Evolutionary conservation across 768 basidiomycete species (phyloP).

Genomic region (Mycena alexandri): DNA sequence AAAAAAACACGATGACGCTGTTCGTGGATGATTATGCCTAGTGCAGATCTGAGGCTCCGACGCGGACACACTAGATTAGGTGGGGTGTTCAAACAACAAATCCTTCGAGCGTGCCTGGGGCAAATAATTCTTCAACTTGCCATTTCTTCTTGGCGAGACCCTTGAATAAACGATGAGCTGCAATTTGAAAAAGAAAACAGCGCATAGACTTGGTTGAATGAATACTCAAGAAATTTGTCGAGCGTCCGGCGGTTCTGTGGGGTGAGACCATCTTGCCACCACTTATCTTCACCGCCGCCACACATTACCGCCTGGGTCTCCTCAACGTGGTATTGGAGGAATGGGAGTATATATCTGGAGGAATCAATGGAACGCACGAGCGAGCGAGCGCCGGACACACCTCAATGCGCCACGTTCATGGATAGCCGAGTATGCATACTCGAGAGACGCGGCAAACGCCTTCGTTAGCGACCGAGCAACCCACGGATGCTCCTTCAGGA

Average conservation of each 20-base stretch:
- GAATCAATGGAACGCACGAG: not conserved
- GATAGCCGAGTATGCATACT: conserved; percentile 34
- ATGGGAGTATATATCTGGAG: conserved; percentile 23
- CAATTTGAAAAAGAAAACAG: not conserved
- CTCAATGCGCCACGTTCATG: conserved; percentile 33
- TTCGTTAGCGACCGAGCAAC: conserved; percentile 32
- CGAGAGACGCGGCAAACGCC: conserved; percentile 26
- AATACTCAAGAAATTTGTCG: conserved; percentile 36
- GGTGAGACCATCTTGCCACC: conserved; percentile 35
- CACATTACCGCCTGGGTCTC: conserved; percentile 32
- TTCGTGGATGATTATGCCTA: not conserved
- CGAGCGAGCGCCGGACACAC: not conserved
- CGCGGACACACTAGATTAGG: not conserved
- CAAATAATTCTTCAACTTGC: conserved; percentile 31
- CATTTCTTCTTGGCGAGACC: conserved; percentile 34
- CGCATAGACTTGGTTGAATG: conserved; percentile 23
- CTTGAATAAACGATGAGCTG: not conserved
- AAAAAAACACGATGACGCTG: too few species aligned
- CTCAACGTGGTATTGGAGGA: conserved; percentile 30
- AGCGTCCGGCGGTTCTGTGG: conserved; percentile 29
- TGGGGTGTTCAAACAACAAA: conserved; percentile 21
- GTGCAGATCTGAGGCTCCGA: not conserved
- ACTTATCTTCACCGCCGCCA: conserved; percentile 22
- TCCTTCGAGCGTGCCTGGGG: conserved; percentile 2
- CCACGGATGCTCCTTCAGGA: conserved; percentile 22